A percentile compares a stretch with the other conserved stretches of the same genome.
phyloP scores from a whole-genome alignment of 106 monocot species.

The Gastrodia elata region DNA sequence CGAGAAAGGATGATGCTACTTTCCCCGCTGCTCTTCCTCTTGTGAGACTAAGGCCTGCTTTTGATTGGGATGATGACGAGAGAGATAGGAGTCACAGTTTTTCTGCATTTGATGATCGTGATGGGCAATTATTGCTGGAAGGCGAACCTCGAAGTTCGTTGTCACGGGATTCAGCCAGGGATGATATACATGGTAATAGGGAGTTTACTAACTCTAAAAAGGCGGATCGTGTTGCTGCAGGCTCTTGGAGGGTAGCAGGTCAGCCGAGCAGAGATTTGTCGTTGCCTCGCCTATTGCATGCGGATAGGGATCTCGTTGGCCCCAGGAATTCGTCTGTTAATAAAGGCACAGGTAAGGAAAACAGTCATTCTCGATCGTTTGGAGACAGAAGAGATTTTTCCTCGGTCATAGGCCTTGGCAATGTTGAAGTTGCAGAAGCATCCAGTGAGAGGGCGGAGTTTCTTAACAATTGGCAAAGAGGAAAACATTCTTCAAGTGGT shows the following conservation, averaged over 20 bases:
- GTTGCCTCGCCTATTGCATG: not conserved
- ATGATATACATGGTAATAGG: slow-evolving; percentile 45
- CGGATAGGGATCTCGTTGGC: slow-evolving; percentile 21
- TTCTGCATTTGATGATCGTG: slow-evolving; percentile 13
- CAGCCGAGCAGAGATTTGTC: slow-evolving; percentile 9
- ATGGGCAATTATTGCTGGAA: slow-evolving; percentile 15
- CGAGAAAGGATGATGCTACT: slow-evolving; percentile 12
- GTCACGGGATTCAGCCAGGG: slow-evolving; percentile 29
- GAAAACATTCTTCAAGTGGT: slow-evolving; percentile 35
- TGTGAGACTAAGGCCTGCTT: slow-evolving; percentile 39
- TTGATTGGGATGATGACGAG: slow-evolving; percentile 94
- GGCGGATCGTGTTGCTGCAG: slow-evolving; percentile 19
- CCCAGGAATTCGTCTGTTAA: slow-evolving; percentile 21
- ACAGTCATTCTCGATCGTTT: slow-evolving; percentile 15
- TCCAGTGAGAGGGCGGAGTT: slow-evolving; percentile 23
- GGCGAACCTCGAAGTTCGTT: slow-evolving; percentile 13
- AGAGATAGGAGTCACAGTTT: slow-evolving; percentile 44
- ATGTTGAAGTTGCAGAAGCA: slow-evolving; percentile 20
- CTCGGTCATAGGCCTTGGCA: slow-evolving; percentile 19
- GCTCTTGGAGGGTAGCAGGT: slow-evolving; percentile 37
- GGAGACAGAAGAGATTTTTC: slow-evolving; percentile 34
- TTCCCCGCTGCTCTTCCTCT: slow-evolving; percentile 36
- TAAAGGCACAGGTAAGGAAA: slow-evolving; percentile 29
- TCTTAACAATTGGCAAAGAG: slow-evolving; percentile 35
- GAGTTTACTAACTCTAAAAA: slow-evolving; percentile 23